phyloP scores from a whole-genome alignment of 139 green algal species.

The Chlorella sp. region DNA sequence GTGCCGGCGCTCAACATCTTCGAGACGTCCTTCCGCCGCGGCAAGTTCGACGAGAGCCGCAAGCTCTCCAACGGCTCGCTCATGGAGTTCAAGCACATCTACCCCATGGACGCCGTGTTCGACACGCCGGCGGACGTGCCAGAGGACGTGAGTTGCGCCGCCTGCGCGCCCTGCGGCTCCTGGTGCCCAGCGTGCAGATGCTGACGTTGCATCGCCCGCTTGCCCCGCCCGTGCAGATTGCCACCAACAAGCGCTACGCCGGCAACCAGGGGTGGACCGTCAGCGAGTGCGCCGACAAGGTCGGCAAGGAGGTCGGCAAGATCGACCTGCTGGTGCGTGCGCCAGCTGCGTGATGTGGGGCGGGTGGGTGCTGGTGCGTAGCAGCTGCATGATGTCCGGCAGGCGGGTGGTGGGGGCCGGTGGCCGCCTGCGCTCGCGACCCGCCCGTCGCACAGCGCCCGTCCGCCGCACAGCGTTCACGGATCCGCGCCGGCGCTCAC shows the following conservation, averaged over 20 bases:
- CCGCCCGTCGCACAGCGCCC: no score
- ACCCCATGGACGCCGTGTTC: constrained; percentile 98
- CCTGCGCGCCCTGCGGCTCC: background rate
- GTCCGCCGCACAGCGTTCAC: no score
- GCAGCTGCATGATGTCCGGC: background rate
- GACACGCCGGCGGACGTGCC: constrained; percentile 90
- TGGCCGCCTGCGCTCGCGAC: no score
- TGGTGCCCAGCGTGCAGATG: background rate
- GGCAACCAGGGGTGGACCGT: constrained; percentile 82
- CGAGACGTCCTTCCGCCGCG: constrained; percentile 75
- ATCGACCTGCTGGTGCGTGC: constrained; percentile 85
- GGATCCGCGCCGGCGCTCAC: no score
- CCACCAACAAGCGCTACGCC: constrained; percentile 94
- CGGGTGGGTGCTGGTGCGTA: background rate
- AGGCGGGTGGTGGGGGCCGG: no score
- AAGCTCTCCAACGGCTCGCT: constrained; percentile 86
- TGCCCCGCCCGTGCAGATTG: constrained; percentile 52
- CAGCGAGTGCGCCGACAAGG: constrained; percentile 74
- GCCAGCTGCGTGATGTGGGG: no score
- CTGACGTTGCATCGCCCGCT: background rate
- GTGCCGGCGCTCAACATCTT: constrained; percentile 96
- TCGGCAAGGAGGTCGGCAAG: constrained; percentile 80
- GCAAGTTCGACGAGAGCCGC: constrained; percentile 94
- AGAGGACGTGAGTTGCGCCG: constrained; percentile 69
- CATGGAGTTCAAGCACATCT: constrained; percentile 93